phyloP scores from a whole-genome alignment of 768 basidiomycete species.

The Agaricus bisporus region DNA sequence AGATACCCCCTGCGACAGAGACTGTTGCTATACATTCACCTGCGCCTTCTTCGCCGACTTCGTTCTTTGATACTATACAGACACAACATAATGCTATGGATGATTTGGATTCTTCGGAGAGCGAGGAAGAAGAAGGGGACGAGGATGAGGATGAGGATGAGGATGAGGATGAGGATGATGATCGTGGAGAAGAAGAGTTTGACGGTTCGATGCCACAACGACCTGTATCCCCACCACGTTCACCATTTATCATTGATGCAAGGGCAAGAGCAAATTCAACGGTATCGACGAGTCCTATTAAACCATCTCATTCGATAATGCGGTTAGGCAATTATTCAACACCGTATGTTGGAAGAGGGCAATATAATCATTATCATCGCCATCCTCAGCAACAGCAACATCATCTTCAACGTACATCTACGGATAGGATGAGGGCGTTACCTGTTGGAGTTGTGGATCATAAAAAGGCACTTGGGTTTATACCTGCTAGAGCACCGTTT shows the following conservation, averaged over 20 bases:
- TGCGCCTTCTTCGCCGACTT: conserved; percentile 56
- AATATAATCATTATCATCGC: not conserved
- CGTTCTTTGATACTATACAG: conserved; percentile 74
- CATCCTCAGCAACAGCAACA: no score
- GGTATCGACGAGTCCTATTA: conserved; percentile 18
- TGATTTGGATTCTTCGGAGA: conserved; percentile 61
- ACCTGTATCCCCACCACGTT: conserved; percentile 8
- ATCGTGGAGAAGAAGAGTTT: conserved; percentile 23
- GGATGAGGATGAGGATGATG: conserved; percentile 35
- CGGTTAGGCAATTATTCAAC: conserved; percentile 63
- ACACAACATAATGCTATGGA: conserved; percentile 68
- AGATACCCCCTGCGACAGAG: conserved; percentile 39
- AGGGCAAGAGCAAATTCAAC: conserved; percentile 33
- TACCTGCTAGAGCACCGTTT: conserved; percentile 36
- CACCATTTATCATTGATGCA: conserved; percentile 23
- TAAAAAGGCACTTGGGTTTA: conserved; percentile 48
- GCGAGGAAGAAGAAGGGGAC: conserved; percentile 33
- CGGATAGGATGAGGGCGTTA: conserved; percentile 25
- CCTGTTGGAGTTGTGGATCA: conserved; percentile 24
- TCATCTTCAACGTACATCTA: not conserved
- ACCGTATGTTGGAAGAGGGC: conserved; percentile 48
- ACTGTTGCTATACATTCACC: conserved; percentile 43
- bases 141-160: conserved; percentile 31
- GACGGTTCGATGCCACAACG: conserved; percentile 17
- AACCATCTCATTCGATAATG: conserved; percentile 43